These are phyloP conservation scores for Diospyros kaki DNA, from an alignment of 148 eudicot genomes.

Conservation along the genomic window DNA sequence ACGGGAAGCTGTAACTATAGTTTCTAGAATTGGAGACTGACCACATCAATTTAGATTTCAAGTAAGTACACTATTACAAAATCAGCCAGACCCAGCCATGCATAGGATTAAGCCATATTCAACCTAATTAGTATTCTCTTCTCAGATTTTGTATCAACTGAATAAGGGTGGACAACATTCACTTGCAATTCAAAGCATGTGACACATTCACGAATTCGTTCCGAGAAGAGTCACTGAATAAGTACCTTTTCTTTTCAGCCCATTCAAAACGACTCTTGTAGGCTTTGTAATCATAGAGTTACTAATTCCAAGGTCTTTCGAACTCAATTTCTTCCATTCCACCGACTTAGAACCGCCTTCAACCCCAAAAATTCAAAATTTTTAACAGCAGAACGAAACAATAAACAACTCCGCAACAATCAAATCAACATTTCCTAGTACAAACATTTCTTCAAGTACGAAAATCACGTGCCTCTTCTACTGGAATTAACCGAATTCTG, in stretches of 20 bases:
- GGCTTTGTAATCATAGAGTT: conserved; percentile 54
- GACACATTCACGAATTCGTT: neutral
- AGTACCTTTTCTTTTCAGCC: conserved; percentile 58
- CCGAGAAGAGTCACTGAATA: neutral
- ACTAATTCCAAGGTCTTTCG: conserved; percentile 68
- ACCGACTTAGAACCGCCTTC: conserved; percentile 11
- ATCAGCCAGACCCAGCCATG: too few species aligned
- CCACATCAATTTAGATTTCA: neutral
- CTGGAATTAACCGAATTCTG: neutral
- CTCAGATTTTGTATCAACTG: neutral
- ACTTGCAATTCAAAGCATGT: neutral
- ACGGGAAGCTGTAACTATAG: neutral
- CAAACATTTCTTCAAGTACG: neutral
- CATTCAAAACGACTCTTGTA: conserved; percentile 56
- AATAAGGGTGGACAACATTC: neutral
- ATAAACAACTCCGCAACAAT: neutral
- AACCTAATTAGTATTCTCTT: neutral
- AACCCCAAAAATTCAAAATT: conserved; percentile 6
- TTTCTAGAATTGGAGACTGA: too few species aligned
- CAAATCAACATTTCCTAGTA: neutral
- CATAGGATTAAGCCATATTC: neutral
- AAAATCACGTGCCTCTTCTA: conserved; percentile 14
- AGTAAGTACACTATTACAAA: too few species aligned
- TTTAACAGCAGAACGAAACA: neutral
- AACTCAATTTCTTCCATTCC: conserved; percentile 66